Percentiles rank a stretch among this genome's conserved stretches.
phyloP scores from a whole-genome alignment of 495 filamentous ascomycete species.

The Opeltia flavorubescens region DNA sequence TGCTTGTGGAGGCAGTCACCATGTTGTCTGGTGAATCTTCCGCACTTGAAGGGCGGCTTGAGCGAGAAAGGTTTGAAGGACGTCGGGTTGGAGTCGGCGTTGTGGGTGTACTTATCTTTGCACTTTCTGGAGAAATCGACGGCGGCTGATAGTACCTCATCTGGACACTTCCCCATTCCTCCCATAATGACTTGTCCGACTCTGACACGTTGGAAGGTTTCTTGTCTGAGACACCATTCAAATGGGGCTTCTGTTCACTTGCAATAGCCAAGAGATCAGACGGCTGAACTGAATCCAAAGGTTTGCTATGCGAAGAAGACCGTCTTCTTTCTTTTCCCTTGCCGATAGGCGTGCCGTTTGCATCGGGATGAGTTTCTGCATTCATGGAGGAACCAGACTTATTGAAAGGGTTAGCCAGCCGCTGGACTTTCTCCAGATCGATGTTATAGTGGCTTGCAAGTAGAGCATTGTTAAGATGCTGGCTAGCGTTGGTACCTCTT shows the following conservation, averaged over 20 bases:
- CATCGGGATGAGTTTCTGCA: conserved; percentile 23
- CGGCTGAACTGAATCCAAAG: conserved; percentile 41
- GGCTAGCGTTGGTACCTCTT: conserved; percentile 40
- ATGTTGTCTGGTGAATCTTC: conserved; percentile 35
- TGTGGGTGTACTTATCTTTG: conserved; percentile 20
- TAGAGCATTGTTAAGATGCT: conserved; percentile 54
- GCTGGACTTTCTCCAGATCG: conserved; percentile 74
- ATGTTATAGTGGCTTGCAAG: conserved; percentile 87
- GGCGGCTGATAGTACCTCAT: conserved; percentile 49
- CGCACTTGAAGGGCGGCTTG: conserved; percentile 28
- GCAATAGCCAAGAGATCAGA: conserved; percentile 65
- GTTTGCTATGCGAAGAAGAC: conserved; percentile 25
- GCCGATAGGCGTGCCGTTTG: conserved; percentile 26
- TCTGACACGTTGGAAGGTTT: conserved; percentile 18
- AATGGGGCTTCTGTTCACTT: conserved; percentile 32
- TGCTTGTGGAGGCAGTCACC: conserved; percentile 20
- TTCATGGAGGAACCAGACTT: conserved; percentile 39
- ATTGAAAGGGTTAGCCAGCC: conserved; percentile 68
- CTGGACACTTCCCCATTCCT: conserved; percentile 54
- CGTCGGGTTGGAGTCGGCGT: conserved; percentile 39
- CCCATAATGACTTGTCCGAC: conserved; percentile 28
- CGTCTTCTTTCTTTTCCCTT: conserved; percentile 63
- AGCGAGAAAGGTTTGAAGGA: conserved; percentile 20
- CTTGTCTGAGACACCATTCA: conserved; percentile 27
- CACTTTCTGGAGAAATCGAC: conserved; percentile 15